Evolutionary conservation across 1,139 yeast genomes (phyloP).

Genomic region (Barnettozyma hawaiiensis): DNA sequence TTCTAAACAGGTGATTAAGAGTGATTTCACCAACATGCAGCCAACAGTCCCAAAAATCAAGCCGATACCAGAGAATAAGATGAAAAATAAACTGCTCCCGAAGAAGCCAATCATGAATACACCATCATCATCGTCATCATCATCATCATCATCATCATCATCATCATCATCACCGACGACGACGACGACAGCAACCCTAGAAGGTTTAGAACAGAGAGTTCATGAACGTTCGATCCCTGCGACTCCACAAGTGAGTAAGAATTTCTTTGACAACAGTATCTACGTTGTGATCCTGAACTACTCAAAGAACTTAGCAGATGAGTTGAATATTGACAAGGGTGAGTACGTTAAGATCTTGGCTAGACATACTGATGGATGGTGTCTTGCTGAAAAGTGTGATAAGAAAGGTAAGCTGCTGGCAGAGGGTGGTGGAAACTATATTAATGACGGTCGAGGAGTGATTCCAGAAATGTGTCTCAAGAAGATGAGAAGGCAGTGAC

Average conservation of each 20-base stretch:
- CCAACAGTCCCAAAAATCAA: slow-evolving; percentile 15
- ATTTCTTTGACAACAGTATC: slow-evolving; percentile 12
- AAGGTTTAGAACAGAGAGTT: slow-evolving; percentile 19
- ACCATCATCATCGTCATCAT: too few relatives aligned
- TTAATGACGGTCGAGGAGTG: slow-evolving; percentile 34
- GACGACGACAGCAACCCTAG: slow-evolving; percentile 9
- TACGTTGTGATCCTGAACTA: slow-evolving; percentile 27
- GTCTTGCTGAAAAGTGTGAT: slow-evolving; percentile 33
- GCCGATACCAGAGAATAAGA: slow-evolving; percentile 10
- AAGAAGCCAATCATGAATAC: neutral
- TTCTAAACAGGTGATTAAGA: slow-evolving; percentile 13
- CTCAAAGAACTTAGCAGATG: slow-evolving; percentile 32
- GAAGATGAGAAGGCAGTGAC: neutral
- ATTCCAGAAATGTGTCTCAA: slow-evolving; percentile 32
- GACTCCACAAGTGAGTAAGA: slow-evolving; percentile 17
- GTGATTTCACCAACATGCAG: slow-evolving; percentile 11
- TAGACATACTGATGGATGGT: slow-evolving; percentile 39
- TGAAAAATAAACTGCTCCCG: slow-evolving; percentile 16
- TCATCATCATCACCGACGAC: too few relatives aligned
- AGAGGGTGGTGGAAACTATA: slow-evolving; percentile 22
- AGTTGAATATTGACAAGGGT: slow-evolving; percentile 28
- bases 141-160: too few relatives aligned
- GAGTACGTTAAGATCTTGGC: slow-evolving; percentile 33
- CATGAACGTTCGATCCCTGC: slow-evolving; percentile 17
- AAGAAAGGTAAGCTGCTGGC: slow-evolving; percentile 16